Conservation (phyloP, 306 rosid genomes). For the Arachis stenosperma region DNA sequence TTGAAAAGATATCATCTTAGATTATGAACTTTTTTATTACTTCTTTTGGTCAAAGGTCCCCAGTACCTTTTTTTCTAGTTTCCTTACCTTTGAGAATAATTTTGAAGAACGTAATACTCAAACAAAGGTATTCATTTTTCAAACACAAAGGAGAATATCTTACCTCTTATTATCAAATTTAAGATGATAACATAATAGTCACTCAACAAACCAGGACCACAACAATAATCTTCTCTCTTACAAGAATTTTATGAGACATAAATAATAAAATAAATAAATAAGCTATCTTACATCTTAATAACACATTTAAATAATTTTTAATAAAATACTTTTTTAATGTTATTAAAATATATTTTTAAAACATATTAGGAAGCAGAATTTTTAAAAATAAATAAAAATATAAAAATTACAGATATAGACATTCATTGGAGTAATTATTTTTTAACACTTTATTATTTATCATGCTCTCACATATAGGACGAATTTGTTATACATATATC, state of each 20-base stretch:
- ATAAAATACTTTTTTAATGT: no score
- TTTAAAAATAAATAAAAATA: no score
- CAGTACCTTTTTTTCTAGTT: conserved; percentile 45
- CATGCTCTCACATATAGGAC: no score
- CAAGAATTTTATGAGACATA: conserved; percentile 3
- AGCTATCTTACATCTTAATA: no score
- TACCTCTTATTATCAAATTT: background rate
- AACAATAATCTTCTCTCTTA: conserved; percentile 9
- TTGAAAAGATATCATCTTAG: background rate
- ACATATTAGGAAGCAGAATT: no score
- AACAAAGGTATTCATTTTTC: conserved; percentile 27
- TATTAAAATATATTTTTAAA: no score
- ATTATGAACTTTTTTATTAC: background rate
- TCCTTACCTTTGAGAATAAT: conserved; percentile 40
- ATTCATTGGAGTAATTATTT: no score
- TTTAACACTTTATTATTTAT: no score
- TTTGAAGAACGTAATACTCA: conserved; percentile 37
- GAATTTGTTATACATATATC: no score
- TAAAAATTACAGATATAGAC: no score
- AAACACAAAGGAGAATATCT: conserved; percentile 6
- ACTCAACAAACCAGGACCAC: conserved; percentile 20
- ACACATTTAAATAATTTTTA: no score
- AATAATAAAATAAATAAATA: background rate
- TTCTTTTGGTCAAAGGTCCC: conserved; percentile 56
- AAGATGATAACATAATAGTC: background rate